A percentile compares a stretch with the other conserved stretches of the same genome.
phyloP scores from a whole-genome alignment of 148 eudicot species.

The Rhododendron ferrugineum region DNA sequence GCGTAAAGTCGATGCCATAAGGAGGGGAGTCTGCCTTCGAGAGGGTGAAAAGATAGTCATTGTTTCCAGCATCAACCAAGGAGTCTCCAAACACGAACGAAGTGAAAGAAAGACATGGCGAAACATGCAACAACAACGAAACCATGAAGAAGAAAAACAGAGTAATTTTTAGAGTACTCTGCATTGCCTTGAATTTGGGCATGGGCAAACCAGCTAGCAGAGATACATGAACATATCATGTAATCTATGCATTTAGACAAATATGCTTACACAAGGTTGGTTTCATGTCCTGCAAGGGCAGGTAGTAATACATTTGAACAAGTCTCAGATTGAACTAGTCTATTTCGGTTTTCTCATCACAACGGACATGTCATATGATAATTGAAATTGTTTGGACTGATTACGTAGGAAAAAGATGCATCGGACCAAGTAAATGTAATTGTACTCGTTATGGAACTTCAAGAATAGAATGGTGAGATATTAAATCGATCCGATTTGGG shows the following conservation, averaged over 20 bases:
- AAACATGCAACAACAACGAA: background rate
- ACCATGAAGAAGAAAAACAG: background rate
- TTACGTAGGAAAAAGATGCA: background rate
- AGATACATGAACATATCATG: background rate
- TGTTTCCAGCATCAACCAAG: slow-evolving; percentile 58
- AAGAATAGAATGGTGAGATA: too few species aligned
- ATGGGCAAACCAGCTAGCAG: background rate
- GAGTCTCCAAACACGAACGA: slow-evolving; percentile 61
- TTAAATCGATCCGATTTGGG: too few species aligned
- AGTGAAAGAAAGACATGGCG: slow-evolving; percentile 24
- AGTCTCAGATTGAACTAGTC: slow-evolving; percentile 3
- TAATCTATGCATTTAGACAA: background rate
- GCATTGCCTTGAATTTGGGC: background rate
- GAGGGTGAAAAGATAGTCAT: slow-evolving; percentile 51
- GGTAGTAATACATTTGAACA: slow-evolving; percentile 2
- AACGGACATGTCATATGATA: background rate
- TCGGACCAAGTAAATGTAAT: background rate
- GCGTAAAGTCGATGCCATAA: slow-evolving; percentile 55
- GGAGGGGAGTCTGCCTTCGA: slow-evolving; percentile 63
- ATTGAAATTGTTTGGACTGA: background rate
- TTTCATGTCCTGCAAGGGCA: slow-evolving; percentile 1
- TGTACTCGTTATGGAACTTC: too few species aligned
- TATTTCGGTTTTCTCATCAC: background rate
- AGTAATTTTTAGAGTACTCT: background rate
- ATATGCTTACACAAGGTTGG: background rate